phyloP scores from a whole-genome alignment of 768 basidiomycete species.

The Epithele typhae region DNA sequence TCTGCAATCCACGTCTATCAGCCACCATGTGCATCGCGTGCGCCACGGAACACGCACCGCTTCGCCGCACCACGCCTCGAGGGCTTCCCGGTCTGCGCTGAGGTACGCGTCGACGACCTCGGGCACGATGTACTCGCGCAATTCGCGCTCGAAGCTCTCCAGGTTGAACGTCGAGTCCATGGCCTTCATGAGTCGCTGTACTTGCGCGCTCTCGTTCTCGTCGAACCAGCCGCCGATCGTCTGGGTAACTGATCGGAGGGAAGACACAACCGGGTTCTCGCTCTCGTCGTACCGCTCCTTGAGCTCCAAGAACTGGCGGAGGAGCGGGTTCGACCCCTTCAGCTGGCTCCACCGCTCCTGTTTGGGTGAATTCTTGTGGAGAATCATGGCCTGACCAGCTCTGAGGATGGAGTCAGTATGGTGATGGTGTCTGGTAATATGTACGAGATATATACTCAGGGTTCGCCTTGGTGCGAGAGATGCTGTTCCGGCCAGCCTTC shows the following conservation, averaged over 20 bases:
- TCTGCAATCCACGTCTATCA: conserved; percentile 40
- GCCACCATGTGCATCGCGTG: neutral
- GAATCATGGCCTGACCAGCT: conserved; percentile 80
- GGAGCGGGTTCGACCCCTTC: conserved; percentile 75
- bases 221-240: conserved; percentile 90
- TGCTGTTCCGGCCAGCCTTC: conserved; percentile 74
- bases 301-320: conserved; percentile 53
- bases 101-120: conserved; percentile 97
- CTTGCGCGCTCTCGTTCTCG: conserved; percentile 98
- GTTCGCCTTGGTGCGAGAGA: conserved; percentile 60
- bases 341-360: conserved; percentile 78
- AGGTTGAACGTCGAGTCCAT: conserved; percentile 85
- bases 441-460: conserved; percentile 61
- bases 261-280: conserved; percentile 83
- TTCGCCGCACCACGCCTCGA: conserved; percentile 92
- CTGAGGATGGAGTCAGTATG: conserved; percentile 33
- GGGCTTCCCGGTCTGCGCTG: conserved; percentile 79
- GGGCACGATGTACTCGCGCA: conserved; percentile 95
- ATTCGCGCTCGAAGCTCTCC: conserved; percentile 83
- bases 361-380: conserved; percentile 77
- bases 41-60: conserved; percentile 55
- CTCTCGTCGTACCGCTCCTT: conserved; percentile 84
- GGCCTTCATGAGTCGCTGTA: conserved; percentile 79
- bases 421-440: neutral
- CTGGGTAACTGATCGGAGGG: conserved; percentile 77